Percentiles rank a stretch among this genome's conserved stretches.
phyloP scores from a whole-genome alignment of 1,139 yeast genomes.

The Yamadazyma atlantica region DNA sequence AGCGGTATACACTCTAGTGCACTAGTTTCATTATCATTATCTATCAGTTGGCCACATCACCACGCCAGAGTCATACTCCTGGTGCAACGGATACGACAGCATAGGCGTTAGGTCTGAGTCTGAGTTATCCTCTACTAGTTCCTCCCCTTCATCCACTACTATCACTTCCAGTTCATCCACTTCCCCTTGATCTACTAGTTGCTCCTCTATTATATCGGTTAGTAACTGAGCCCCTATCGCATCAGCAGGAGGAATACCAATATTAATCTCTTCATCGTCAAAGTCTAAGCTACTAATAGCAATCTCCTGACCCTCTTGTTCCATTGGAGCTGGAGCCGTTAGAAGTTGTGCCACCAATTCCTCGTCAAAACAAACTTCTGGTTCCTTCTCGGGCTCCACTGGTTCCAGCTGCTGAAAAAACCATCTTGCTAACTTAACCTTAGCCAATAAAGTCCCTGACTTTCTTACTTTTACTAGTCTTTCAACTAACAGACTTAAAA shows the following conservation, averaged over 20 bases:
- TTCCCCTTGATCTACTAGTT: background rate
- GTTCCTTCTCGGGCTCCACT: conserved; percentile 2
- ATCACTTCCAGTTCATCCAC: no score
- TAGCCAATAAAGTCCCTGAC: conserved; percentile 5
- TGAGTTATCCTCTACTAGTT: background rate
- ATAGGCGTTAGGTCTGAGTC: background rate
- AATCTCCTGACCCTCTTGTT: background rate
- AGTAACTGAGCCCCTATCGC: background rate
- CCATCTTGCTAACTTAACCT: conserved; percentile 5
- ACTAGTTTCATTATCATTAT: no score
- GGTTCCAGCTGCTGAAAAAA: conserved; percentile 5
- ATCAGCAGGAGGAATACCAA: background rate
- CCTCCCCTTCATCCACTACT: background rate
- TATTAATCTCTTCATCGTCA: background rate
- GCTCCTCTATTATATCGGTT: no score
- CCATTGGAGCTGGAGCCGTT: conserved; percentile 6
- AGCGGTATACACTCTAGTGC: no score
- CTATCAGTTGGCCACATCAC: no score
- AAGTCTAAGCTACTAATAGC: background rate
- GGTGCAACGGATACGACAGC: background rate
- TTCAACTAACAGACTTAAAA: conserved; percentile 16
- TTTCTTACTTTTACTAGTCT: conserved; percentile 13
- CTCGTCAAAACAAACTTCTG: conserved; percentile 12
- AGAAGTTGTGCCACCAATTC: conserved; percentile 10
- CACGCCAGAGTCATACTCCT: background rate